Base-by-base conservation (phyloP, 2,329 filamentous ascomycete species). In the Aspergillus sp. region DNA sequence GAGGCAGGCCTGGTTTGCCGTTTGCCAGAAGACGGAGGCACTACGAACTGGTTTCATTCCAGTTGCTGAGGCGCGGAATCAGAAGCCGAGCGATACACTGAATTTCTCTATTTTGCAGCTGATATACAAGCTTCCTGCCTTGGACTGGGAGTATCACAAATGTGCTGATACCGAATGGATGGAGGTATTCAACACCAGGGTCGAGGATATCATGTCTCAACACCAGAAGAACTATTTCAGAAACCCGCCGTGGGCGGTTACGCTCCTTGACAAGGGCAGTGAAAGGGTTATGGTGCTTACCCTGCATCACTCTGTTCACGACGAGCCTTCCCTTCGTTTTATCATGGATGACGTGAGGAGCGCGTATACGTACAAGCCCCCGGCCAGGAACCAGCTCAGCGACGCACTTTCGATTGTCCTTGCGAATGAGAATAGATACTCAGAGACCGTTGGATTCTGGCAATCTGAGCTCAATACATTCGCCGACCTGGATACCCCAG, bases 1-100 rank as follows among this genome's bases (percentile, higher is more conserved):
- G 15, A 60, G 65, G 20, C 59, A 66, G 7, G 69, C 75, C 6
- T 77, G 75, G 75, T 55, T 63, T 22, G 60, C 62, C 1, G 65
- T 71, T 5, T 66, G 65, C 34, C 58, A 56, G 26, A 65, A 64
- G 11, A 69, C 71, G 1, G 71, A 76, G 44, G 73, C 74, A 13
- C 63, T 77, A 13, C 68, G 75, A 22, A 74, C 70, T 24, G 68
- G 68, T 2, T 77, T 77, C 36, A 64, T 74, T 11, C 71, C 74
- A 5, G 61, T 65, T 20, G 70, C 68, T 4, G 65, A 67, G 24
- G 53, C 70, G 7, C 41, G 53, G 9, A 59, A 51, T 22, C 20
- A 41, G 24, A 30, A 39, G 17, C 26, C 42, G 5, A 22, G 49
- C 11, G 53, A 49, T 4, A 26, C 22, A 6, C 20, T 60, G 20